Conservation (phyloP, 495 filamentous ascomycete genomes). For the Penicillium samsonianum region DNA sequence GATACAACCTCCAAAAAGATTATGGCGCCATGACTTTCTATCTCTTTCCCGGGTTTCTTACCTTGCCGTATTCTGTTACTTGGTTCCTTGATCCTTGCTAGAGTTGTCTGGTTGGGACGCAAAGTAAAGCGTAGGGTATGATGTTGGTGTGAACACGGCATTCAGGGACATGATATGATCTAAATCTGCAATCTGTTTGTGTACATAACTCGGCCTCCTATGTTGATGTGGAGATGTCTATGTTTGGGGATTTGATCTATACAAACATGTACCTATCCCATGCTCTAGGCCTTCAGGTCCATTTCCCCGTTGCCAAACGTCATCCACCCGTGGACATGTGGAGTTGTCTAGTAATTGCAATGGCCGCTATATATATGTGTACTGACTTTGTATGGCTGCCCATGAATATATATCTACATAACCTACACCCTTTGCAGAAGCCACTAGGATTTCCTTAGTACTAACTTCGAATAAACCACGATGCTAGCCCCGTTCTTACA, state of each 20-base stretch:
- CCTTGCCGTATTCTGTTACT: neutral
- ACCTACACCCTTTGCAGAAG: neutral
- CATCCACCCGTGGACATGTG: neutral
- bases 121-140: neutral
- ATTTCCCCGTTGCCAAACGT: neutral
- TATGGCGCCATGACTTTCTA: slow-evolving; percentile 48
- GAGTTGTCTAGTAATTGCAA: neutral
- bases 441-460: neutral
- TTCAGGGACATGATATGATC: neutral
- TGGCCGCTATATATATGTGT: neutral
- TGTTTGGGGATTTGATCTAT: neutral
- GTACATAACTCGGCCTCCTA: neutral
- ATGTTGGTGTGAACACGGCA: neutral
- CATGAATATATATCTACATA: neutral
- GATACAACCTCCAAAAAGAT: slow-evolving; percentile 47
- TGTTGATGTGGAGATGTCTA: neutral
- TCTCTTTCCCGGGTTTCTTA: slow-evolving; percentile 10
- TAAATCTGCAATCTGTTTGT: neutral
- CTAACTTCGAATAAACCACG: neutral
- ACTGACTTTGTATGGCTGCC: neutral
- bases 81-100: neutral
- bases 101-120: neutral
- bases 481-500: neutral
- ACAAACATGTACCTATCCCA: neutral
- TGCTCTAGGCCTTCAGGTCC: neutral